Evolutionary conservation across 805 yeast species (phyloP), one percentile per base, ranked within the genome.

Genomic region (Lachancea waltii): DNA sequence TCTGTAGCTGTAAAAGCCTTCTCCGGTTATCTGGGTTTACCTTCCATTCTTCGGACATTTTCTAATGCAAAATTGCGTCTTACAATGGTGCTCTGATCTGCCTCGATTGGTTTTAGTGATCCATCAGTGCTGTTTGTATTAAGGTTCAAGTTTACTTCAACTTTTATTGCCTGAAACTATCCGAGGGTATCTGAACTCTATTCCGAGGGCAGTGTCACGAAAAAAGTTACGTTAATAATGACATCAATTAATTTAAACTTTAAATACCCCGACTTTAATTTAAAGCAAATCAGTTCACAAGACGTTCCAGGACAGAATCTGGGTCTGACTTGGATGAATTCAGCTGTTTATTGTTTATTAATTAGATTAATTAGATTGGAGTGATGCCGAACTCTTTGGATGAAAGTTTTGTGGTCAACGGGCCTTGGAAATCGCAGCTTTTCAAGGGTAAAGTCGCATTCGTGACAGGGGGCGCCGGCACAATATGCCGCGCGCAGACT

Each of bases 381-480:
- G n/a, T n/a, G n/a, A 57, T 55, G 59, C 51, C 43, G 3, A 56
- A 53, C 29, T 49, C 60, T 9, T 37, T 66, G 31, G 56, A 53
- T 38, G 11, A 38, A 24, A 39, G 51, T 3, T 66, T 54, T 43
- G 49, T 64, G 5, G 23, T 40, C 2, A 50, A 54, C 20, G 44
- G 63, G 2, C 49, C 61, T 0, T 65, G 68, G 64, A 79, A 79
- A 46, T 75, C 79, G 1, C 82, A 73, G 47, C 51, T 86, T 27
- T 87, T 87, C 66, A 70, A 77, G 41, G 94, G 83, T 10, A 87
- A 87, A 58, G 95, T 85, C 2, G 92, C 78, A 4, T 83, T 89
- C 48, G 85, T 86, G 36, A 90, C 97, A 1, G 97, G 97, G 5
- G 97, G 97, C 10, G 92, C 97, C 2, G 97, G 97, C 9, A 78